Evolutionary conservation across 2,329 filamentous ascomycete species (phyloP).

Genomic region (Didymellaceae sp.): DNA sequence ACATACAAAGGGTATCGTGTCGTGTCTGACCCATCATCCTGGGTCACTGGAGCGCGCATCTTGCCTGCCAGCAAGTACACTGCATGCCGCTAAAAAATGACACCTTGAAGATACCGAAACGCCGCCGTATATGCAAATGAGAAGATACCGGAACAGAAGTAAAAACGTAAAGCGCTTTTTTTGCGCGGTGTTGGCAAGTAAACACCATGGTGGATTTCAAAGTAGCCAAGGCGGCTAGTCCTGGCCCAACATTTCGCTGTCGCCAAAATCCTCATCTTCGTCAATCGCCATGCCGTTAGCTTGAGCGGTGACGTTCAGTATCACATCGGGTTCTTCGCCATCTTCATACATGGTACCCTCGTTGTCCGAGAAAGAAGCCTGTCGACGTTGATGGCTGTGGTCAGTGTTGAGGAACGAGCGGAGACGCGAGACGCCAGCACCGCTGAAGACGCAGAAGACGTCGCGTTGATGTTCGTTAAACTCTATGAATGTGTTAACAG

Average conservation of each 20-base stretch:
- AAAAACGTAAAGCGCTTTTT: too few species aligned
- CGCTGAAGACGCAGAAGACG: constrained; percentile 97
- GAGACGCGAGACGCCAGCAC: constrained; percentile 77
- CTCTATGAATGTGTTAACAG: constrained; percentile 61
- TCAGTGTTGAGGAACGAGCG: constrained; percentile 75
- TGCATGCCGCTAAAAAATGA: constrained; percentile 22
- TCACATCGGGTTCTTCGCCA: constrained; percentile 43
- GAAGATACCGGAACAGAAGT: too few species aligned
- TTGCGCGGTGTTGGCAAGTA: too few species aligned
- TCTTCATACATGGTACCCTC: constrained; percentile 42
- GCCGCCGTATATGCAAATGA: constrained; percentile 23
- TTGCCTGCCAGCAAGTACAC: constrained; percentile 7
- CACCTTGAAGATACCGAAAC: constrained; percentile 20
- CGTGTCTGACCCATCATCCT: constrained; percentile 19
- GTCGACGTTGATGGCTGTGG: constrained; percentile 25
- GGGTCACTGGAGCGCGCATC: constrained; percentile 15
- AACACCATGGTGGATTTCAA: too few species aligned
- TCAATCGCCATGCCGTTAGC: constrained; percentile 51
- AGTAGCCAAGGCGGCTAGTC: constrained; percentile 20
- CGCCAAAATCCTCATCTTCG: constrained; percentile 53
- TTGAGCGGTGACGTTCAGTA: constrained; percentile 46
- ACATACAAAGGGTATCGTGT: constrained; percentile 35
- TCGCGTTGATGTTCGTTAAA: constrained; percentile 95
- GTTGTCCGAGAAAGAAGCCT: constrained; percentile 26
- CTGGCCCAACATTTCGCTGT: constrained; percentile 53